Base-by-base conservation (phyloP, 2,329 filamentous ascomycete species). In the Nothomitra cinnamomea region DNA sequence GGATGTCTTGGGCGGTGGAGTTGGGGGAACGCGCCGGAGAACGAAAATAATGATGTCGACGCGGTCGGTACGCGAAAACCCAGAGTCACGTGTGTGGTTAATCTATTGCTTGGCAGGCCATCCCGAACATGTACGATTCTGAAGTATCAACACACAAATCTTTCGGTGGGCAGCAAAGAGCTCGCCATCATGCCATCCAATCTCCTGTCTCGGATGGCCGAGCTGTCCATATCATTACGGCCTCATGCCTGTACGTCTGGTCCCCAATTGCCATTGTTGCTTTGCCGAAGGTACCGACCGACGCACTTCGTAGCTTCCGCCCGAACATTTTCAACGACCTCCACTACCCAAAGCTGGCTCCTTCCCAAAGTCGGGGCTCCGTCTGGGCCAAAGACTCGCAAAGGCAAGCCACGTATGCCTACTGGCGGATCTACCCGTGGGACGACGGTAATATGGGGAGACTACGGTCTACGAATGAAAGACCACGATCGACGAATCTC, bases 391-490 rank as follows among this genome's bases (percentile, higher is more conserved):
- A 94, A 94, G 74, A 89, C 88, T 60, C 78, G 77, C 58, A 95
- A 95, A 71, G 92, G 90, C 40, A 80, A 88, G 1, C 83, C 86
- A 51, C 80, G 87, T 61, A 88, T 96, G 50, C 79, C 86, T 22
- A 98, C 89, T 0, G 92, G 92, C 57, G 92, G 92, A 57, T 94
- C 86, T 54, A 82, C 78, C 36, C 88, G 94, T 66, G 92, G 92
- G 60, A 98, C 92, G 36, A 96, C 90, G 0, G 85, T 98, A 19
- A 81, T 94, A 55, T 96, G 88, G 87, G 92, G 92, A 54, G 89
- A 96, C 67, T 98, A 89, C 65, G 92, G 92, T 7, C 72, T 98
- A 60, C 85, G 92, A 55, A 92, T 98, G 82, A 81, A 76, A 58
- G 92, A 98, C 69, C 86, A 95, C 67, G 85, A 95, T 70, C 85